Conservation (phyloP, 371 early-diverging fungal species). For the Batrachochytrium dendrobatidis region DNA sequence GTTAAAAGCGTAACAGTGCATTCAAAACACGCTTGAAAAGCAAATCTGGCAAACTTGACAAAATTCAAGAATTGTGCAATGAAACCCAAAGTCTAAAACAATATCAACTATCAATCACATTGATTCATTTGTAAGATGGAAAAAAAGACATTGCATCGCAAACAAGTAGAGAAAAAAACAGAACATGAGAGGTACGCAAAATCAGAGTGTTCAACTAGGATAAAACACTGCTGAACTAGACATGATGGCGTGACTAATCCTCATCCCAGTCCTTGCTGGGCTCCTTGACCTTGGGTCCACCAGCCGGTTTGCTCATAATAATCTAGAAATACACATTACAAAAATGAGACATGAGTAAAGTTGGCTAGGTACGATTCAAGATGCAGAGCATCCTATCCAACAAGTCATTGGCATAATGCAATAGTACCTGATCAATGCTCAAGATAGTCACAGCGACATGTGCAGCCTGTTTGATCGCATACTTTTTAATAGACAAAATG, state of each 20-base stretch:
- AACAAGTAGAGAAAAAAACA: too few relatives aligned
- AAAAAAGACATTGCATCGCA: too few relatives aligned
- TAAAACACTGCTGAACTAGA: too few relatives aligned
- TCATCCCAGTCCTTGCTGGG: slow-evolving; percentile 80
- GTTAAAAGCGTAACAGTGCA: too few relatives aligned
- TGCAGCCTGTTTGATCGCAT: slow-evolving; percentile 83
- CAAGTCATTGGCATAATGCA: background rate
- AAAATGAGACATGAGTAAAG: background rate
- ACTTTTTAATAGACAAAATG: slow-evolving; percentile 70
- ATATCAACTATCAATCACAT: too few relatives aligned
- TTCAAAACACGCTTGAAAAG: too few relatives aligned
- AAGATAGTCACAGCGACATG: slow-evolving; percentile 92
- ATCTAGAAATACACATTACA: slow-evolving; percentile 51
- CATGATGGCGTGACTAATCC: slow-evolving; percentile 40
- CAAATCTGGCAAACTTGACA: too few relatives aligned
- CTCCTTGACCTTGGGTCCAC: slow-evolving; percentile 91
- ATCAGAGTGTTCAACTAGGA: too few relatives aligned
- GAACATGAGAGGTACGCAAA: too few relatives aligned
- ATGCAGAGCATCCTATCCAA: background rate
- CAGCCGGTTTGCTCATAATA: slow-evolving; percentile 97
- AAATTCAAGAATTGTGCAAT: too few relatives aligned
- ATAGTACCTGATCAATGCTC: slow-evolving; percentile 89
- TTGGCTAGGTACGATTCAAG: background rate
- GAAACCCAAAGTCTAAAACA: too few relatives aligned
- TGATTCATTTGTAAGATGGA: too few relatives aligned